Evolutionary conservation across 179 eudicot genomes (phyloP).

Genomic region (Patellifolia procumbens): DNA sequence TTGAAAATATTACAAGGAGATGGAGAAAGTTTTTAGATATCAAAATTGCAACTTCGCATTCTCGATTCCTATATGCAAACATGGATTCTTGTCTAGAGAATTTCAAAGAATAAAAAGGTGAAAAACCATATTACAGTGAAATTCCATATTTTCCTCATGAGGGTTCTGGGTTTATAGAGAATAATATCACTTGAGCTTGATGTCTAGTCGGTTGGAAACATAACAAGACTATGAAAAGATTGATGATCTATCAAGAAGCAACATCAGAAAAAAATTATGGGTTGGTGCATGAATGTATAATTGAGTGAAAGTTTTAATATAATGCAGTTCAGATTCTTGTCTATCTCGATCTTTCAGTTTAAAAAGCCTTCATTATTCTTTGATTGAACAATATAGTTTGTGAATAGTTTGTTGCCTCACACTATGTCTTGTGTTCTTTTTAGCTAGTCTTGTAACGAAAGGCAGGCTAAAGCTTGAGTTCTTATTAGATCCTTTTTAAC

Average conservation of each 20-base stretch:
- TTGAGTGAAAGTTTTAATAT: slow-evolving; percentile 5
- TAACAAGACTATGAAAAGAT: neutral
- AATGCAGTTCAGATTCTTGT: neutral
- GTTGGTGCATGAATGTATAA: slow-evolving; percentile 3
- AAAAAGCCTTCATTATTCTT: too few relatives aligned
- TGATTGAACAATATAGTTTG: too few relatives aligned
- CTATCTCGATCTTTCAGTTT: neutral
- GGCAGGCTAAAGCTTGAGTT: too few relatives aligned
- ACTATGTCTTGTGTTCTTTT: too few relatives aligned
- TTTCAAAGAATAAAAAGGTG: neutral
- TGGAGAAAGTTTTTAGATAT: too few relatives aligned
- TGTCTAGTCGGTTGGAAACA: slow-evolving; percentile 17
- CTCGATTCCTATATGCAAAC: neutral
- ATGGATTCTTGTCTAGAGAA: neutral
- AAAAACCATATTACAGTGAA: neutral
- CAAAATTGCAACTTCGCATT: neutral
- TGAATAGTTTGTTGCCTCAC: too few relatives aligned
- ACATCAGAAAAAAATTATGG: neutral
- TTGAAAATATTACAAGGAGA: too few relatives aligned
- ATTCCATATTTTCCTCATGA: neutral
- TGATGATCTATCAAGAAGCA: neutral
- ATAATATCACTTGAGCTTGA: slow-evolving; percentile 1
- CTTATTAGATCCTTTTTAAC: too few relatives aligned
- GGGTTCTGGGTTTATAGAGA: neutral
- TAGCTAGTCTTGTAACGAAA: too few relatives aligned